A percentile compares a stretch with the other conserved stretches of the same genome.
Conservation (phyloP, 2,329 filamentous ascomycete species). For the Colletotrichum siamense region DNA sequence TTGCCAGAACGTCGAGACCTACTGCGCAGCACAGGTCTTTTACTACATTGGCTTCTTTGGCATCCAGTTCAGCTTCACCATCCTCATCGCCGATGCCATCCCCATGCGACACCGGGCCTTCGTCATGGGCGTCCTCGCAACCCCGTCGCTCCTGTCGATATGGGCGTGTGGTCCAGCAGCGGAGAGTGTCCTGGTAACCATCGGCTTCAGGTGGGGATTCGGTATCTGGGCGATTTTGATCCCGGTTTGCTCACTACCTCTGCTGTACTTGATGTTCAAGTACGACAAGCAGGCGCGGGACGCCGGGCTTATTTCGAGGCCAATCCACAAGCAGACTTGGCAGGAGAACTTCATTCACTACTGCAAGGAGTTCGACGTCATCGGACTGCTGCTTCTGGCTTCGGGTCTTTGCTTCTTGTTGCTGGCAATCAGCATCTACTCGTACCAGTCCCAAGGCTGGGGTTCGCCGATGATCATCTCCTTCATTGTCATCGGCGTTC, state of each 20-base stretch:
- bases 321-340: background rate
- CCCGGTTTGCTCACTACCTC: background rate
- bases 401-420: slow-evolving; percentile 57
- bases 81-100: background rate
- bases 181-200: background rate
- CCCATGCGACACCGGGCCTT: background rate
- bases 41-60: background rate
- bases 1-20: slow-evolving; percentile 50
- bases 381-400: slow-evolving; percentile 58
- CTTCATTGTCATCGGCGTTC: slow-evolving; percentile 54
- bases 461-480: slow-evolving; percentile 48
- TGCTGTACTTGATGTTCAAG: background rate
- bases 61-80: background rate
- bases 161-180: background rate
- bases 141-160: background rate
- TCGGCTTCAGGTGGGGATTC: background rate
- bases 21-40: slow-evolving; percentile 28
- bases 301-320: background rate
- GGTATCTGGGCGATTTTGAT: background rate
- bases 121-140: background rate
- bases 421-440: slow-evolving; percentile 51
- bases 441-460: slow-evolving; percentile 41
- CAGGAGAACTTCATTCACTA: background rate
- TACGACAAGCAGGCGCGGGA: background rate
- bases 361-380: background rate